A percentile compares a stretch with the other conserved stretches of the same genome.
These are phyloP conservation scores for Andrographis paniculata DNA, from an alignment of 305 asterid species.

Conservation along the genomic window DNA sequence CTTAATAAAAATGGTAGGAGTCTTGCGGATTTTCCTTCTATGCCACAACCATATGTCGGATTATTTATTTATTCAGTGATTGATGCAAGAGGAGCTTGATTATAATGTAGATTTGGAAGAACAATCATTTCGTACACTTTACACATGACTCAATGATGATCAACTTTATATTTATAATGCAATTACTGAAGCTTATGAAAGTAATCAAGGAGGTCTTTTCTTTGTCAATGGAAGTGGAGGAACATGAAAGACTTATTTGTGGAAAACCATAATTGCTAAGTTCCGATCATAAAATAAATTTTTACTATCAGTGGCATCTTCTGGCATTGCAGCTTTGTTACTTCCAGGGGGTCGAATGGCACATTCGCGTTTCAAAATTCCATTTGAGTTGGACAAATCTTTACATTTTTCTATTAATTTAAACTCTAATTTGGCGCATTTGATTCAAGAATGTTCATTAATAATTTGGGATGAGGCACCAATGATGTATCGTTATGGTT, in stretches of 20 bases:
- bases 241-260: not conserved
- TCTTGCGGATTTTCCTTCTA: no score
- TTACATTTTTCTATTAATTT: not conserved
- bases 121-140: no score
- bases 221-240: constrained; percentile 7
- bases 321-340: no score
- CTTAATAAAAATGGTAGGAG: no score
- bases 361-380: not conserved
- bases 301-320: not conserved
- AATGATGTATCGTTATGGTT: not conserved
- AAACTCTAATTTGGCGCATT: not conserved
- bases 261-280: not conserved
- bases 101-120: no score
- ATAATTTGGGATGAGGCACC: no score
- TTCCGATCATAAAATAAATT: not conserved
- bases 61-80: no score
- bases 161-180: not conserved
- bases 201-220: no score
- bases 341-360: not conserved
- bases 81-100: no score
- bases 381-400: not conserved
- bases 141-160: not conserved
- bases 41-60: no score
- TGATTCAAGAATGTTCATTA: not conserved
- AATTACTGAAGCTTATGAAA: not conserved